phyloP scores from a whole-genome alignment of 78 protist species.

The Ministeria vibrans region DNA sequence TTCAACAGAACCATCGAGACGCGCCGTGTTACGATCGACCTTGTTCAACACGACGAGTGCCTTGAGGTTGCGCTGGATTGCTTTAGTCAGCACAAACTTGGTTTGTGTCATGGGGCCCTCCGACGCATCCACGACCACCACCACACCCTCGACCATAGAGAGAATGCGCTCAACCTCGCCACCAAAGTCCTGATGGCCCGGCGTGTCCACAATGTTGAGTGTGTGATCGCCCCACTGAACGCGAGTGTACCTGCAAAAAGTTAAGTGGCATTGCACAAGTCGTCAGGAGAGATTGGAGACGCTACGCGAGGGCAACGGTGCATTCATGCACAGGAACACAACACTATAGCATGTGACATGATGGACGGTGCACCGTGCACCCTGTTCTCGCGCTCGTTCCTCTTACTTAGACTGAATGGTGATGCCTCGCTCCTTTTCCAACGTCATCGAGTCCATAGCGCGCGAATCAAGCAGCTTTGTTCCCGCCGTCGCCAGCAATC shows the following conservation, averaged over 20 bases:
- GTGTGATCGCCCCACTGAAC: slow-evolving; percentile 55
- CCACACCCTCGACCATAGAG: slow-evolving; percentile 77
- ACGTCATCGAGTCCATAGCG: slow-evolving; percentile 74
- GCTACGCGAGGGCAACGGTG: too few relatives aligned
- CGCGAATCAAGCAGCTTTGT: slow-evolving; percentile 52
- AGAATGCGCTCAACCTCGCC: slow-evolving; percentile 84
- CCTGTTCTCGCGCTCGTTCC: too few relatives aligned
- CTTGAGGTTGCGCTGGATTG: slow-evolving; percentile 41
- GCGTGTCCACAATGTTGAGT: slow-evolving; percentile 87
- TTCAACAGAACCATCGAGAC: slow-evolving; percentile 57
- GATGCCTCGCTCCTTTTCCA: slow-evolving; percentile 78
- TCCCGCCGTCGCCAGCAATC: slow-evolving; percentile 54
- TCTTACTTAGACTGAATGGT: slow-evolving; percentile 78
- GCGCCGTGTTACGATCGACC: slow-evolving; percentile 65
- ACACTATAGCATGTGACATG: too few relatives aligned
- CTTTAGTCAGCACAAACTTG: slow-evolving; percentile 80
- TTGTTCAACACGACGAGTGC: slow-evolving; percentile 88
- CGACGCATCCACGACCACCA: slow-evolving; percentile 83
- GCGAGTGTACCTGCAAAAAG: too few relatives aligned
- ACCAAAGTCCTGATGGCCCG: slow-evolving; percentile 96
- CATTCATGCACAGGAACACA: too few relatives aligned
- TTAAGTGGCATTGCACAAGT: too few relatives aligned
- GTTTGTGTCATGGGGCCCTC: slow-evolving; percentile 91
- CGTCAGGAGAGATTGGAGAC: too few relatives aligned
- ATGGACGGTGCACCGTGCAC: too few relatives aligned